These are phyloP conservation scores for Spergularia azorica DNA, from an alignment of 179 eudicot species.

Conservation along the genomic window DNA sequence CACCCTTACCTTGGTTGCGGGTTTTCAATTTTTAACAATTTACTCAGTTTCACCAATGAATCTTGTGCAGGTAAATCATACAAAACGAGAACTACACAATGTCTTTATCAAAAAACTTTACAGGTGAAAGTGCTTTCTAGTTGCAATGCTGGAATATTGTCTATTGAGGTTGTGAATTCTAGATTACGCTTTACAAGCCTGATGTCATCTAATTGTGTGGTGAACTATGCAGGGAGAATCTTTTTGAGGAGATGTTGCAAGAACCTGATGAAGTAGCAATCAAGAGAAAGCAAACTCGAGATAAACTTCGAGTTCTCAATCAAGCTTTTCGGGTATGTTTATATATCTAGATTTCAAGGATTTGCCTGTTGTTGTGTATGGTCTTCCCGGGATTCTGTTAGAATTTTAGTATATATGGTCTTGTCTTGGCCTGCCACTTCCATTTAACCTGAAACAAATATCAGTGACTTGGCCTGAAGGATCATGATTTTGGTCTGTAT, in stretches of 20 bases:
- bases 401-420: not conserved
- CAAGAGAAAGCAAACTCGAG: slow-evolving; percentile 84
- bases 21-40: not conserved
- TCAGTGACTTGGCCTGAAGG: not conserved
- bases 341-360: not conserved
- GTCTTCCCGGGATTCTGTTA: not conserved
- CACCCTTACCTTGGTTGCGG: not conserved
- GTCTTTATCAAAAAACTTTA: slow-evolving; percentile 86
- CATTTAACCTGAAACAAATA: not conserved
- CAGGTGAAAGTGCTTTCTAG: slow-evolving; percentile 50
- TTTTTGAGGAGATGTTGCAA: slow-evolving; percentile 86
- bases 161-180: not conserved
- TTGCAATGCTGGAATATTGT: not conserved
- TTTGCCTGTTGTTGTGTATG: not conserved
- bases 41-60: slow-evolving; percentile 6
- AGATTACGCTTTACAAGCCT: slow-evolving; percentile 1
- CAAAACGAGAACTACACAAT: slow-evolving; percentile 93
- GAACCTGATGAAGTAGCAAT: slow-evolving; percentile 86
- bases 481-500: not conserved
- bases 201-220: slow-evolving; percentile 1
- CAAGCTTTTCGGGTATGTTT: slow-evolving; percentile 77
- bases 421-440: not conserved
- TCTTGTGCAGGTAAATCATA: slow-evolving; percentile 78
- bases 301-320: slow-evolving; percentile 73
- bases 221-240: slow-evolving; percentile 61